A percentile compares a stretch with the other conserved stretches of the same genome.
These are phyloP conservation scores for Leccinum olivaceopallidum DNA, from an alignment of 768 basidiomycete genomes.

Conservation along the genomic window DNA sequence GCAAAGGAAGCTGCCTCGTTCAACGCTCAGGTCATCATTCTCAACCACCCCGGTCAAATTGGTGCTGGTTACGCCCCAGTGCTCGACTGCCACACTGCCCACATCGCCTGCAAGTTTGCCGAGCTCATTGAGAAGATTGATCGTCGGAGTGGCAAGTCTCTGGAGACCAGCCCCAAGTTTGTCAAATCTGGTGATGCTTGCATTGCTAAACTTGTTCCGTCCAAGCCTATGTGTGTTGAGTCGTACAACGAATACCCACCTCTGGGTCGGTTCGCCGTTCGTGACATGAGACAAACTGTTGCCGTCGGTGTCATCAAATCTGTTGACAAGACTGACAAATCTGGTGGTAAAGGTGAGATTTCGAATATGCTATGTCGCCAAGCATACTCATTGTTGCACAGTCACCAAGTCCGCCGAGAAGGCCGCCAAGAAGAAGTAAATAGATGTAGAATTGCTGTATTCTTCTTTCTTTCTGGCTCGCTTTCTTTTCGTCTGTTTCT, in stretches of 20 bases:
- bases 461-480: constrained; percentile 54
- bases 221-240: constrained; percentile 96
- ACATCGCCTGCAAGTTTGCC: constrained; percentile 99
- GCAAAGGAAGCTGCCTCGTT: constrained; percentile 99
- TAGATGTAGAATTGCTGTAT: constrained; percentile 77
- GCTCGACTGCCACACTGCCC: constrained; percentile 99
- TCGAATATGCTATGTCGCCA: not conserved
- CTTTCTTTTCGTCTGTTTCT: constrained; percentile 42
- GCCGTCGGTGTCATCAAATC: constrained; percentile 99
- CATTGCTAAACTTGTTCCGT: constrained; percentile 96
- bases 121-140: constrained; percentile 99
- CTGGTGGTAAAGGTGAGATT: constrained; percentile 76
- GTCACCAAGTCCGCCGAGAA: constrained; percentile 97
- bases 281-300: constrained; percentile 99
- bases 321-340: constrained; percentile 92
- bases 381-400: constrained; percentile 31
- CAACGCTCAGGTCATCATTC: constrained; percentile 99
- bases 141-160: constrained; percentile 93
- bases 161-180: constrained; percentile 89
- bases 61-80: constrained; percentile 99
- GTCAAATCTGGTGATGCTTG: constrained; percentile 99
- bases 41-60: constrained; percentile 99
- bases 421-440: constrained; percentile 94
- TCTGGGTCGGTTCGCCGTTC: constrained; percentile 98
- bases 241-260: constrained; percentile 98